phyloP scores from a whole-genome alignment of 2,329 filamentous ascomycete genomes.

The Epicoccum nigrum region DNA sequence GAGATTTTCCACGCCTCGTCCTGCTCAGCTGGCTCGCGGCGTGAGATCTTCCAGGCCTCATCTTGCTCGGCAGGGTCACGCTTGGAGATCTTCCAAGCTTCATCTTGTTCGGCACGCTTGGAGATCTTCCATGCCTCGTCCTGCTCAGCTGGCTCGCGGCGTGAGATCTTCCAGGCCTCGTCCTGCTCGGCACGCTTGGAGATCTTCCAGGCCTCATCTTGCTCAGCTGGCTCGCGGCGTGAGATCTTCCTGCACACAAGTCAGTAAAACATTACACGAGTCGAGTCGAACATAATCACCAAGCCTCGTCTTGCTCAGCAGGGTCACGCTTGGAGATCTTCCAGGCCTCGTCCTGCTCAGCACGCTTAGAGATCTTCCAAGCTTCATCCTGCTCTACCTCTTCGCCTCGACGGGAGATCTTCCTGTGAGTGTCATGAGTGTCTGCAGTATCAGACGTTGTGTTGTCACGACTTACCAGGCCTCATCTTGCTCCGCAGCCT shows the following conservation, averaged over 20 bases:
- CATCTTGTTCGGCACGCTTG: not conserved
- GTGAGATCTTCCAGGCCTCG: not conserved
- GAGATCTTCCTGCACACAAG: not conserved
- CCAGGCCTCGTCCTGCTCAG: not conserved
- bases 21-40: not conserved
- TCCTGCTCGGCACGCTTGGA: not conserved
- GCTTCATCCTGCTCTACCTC: not conserved
- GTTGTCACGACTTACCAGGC: not conserved
- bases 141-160: not conserved
- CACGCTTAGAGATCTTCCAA: not conserved
- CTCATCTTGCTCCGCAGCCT: conserved; percentile 2
- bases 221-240: not conserved
- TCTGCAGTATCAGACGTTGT: not conserved
- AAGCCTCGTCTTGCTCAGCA: not conserved
- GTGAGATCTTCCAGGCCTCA: not conserved
- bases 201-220: not conserved
- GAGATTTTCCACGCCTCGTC: not conserved
- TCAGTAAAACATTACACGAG: not conserved
- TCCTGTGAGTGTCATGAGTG: not conserved
- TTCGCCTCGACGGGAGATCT: not conserved
- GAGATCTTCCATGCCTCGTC: not conserved
- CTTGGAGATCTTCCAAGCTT: not conserved
- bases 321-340: not conserved
- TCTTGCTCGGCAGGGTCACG: not conserved
- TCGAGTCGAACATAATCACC: not conserved